Percentiles rank a stretch among this genome's conserved stretches.
phyloP scores from a whole-genome alignment of 148 eudicot species.

The Camellia sinensis region DNA sequence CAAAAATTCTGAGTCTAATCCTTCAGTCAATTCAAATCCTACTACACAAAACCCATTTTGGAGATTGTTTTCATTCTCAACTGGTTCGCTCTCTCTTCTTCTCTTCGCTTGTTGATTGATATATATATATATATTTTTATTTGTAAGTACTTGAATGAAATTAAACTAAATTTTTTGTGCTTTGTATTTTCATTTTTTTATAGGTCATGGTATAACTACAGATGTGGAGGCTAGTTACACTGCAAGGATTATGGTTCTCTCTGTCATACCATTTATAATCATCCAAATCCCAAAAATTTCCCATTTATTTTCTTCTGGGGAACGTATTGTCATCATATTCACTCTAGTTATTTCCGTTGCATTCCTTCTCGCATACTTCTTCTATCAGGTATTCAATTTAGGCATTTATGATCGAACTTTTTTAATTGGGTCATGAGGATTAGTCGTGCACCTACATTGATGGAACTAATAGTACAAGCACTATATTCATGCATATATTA shows the following conservation, averaged over 20 bases:
- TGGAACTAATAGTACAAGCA: no score
- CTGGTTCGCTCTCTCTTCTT: conserved; percentile 12
- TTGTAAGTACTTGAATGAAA: neutral
- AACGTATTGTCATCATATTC: conserved; percentile 13
- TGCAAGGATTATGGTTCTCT: conserved; percentile 38
- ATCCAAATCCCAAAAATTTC: conserved; percentile 28
- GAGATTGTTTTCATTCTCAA: conserved; percentile 3
- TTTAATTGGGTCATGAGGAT: no score
- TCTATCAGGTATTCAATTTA: conserved; percentile 37
- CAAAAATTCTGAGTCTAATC: neutral
- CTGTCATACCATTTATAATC: conserved; percentile 33
- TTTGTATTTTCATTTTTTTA: neutral
- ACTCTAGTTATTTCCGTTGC: conserved; percentile 28
- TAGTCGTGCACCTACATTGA: no score
- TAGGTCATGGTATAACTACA: conserved; percentile 27
- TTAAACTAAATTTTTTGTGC: neutral
- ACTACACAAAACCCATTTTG: neutral
- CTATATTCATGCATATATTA: no score
- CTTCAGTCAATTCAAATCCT: neutral
- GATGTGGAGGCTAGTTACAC: conserved; percentile 30
- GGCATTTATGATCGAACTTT: neutral
- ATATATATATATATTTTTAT: no score
- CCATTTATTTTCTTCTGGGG: conserved; percentile 6
- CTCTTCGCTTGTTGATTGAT: neutral
- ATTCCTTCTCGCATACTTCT: conserved; percentile 33